Base-by-base conservation (phyloP, 1,284 basidiomycete species). In the Cryptococcus hybrid region DNA sequence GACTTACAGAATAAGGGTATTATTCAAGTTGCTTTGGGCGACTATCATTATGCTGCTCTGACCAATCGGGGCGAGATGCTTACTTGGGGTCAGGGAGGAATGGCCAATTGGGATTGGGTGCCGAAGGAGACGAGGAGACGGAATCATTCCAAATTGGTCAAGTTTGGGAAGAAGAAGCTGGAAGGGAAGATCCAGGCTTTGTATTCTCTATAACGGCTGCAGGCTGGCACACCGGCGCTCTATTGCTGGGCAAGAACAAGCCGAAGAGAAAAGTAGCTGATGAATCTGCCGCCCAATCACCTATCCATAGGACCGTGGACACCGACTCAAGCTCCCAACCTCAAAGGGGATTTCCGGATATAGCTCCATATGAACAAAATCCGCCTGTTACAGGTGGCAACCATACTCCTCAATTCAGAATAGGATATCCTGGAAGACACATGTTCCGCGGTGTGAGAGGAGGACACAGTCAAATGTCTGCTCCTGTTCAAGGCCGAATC, bases 21-120 rank as follows among this genome's bases (percentile, higher is more conserved):
- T 55, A 92, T 94, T 61, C 89, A 89, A 55, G 86, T 93, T 55
- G 86, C 87, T 7, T 82, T 92, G 48, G 93, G 93, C 4, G 92
- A 96, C 75, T 94, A 92, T 74, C 92, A 96, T 78, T 86, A 81
- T 67, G 89, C 86, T 34, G 92, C 93, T 0, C 80, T 96, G 60
- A 92, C 90, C 1, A 80, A 84, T 44, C 76, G 81, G 34, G 93
- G 92, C 12, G 84, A 86, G 64, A 80, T 95, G 30, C 80, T 88
- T 44, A 89, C 90, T 5, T 97, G 92, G 92, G 93, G 93, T 12
- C 68, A 79, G 44, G 90, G 86, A 73, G 86, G 85, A 15, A 75
- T 37, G 92, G 92, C 24, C 91, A 91, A 2, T 80, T 94, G 42
- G 92, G 92, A 0, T 81, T 93, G 2, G 91, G 90, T 12, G 46